These are phyloP conservation scores for Myriosclerotinia scirpicola DNA, from an alignment of 2,329 filamentous ascomycete species.

Conservation along the genomic window DNA sequence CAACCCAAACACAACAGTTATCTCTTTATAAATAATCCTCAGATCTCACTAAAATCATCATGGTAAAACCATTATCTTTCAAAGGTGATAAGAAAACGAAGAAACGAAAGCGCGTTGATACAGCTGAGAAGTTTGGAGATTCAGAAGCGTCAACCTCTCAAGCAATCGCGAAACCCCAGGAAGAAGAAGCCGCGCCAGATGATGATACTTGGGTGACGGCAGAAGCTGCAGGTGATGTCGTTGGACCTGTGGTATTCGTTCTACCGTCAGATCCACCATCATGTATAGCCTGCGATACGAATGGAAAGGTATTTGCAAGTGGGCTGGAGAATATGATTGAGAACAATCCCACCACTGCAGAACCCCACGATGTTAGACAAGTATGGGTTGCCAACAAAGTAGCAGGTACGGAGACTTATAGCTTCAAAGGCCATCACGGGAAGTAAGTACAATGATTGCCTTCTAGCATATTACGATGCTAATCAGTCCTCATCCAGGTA, in stretches of 20 bases:
- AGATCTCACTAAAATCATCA: slow-evolving; percentile 44
- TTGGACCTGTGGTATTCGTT: slow-evolving; percentile 80
- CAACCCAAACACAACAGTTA: not conserved
- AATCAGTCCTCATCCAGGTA: slow-evolving; percentile 55
- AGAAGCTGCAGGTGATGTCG: slow-evolving; percentile 69
- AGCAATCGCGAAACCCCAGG: slow-evolving; percentile 30
- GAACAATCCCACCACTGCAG: slow-evolving; percentile 75
- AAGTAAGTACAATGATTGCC: slow-evolving; percentile 52
- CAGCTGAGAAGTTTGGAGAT: slow-evolving; percentile 44
- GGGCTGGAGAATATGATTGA: slow-evolving; percentile 87
- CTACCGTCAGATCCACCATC: slow-evolving; percentile 72
- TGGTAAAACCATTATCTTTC: slow-evolving; percentile 90
- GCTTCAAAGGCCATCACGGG: slow-evolving; percentile 88
- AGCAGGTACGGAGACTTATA: slow-evolving; percentile 75
- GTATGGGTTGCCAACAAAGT: slow-evolving; percentile 91
- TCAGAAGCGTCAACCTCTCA: slow-evolving; percentile 31
- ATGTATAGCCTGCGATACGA: slow-evolving; percentile 81
- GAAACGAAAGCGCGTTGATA: slow-evolving; percentile 76
- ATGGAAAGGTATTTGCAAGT: slow-evolving; percentile 81
- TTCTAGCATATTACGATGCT: not conserved
- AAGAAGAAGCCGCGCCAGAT: slow-evolving; percentile 42
- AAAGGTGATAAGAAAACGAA: slow-evolving; percentile 97
- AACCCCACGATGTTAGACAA: slow-evolving; percentile 93
- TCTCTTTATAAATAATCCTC: slow-evolving; percentile 7
- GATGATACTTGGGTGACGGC: slow-evolving; percentile 94